Evolutionary conservation across 306 rosid species (phyloP).

Genomic region (Quercus glauca): DNA sequence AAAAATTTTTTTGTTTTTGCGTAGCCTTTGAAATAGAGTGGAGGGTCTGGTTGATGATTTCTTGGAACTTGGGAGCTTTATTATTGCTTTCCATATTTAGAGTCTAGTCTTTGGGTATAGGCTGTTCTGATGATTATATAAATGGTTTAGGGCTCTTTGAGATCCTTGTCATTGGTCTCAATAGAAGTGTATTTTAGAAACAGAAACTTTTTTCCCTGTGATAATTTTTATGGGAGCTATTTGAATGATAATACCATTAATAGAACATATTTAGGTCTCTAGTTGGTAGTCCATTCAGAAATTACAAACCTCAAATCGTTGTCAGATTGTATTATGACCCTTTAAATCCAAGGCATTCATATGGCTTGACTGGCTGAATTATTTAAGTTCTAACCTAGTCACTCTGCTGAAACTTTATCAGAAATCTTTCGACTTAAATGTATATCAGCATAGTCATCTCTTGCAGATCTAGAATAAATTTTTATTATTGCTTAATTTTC

Average conservation of each 20-base stretch:
- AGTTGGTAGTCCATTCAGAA: background rate
- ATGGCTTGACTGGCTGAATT: background rate
- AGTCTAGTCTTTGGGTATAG: background rate
- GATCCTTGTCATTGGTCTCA: background rate
- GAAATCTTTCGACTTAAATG: background rate
- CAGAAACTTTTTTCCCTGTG: background rate
- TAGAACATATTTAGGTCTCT: background rate
- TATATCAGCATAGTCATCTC: background rate
- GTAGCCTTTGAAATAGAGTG: background rate
- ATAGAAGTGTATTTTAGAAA: background rate
- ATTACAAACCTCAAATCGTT: background rate
- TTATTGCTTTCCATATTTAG: background rate
- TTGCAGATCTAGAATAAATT: background rate
- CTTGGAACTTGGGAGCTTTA: background rate
- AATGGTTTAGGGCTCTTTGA: background rate
- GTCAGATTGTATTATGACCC: background rate
- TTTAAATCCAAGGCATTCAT: background rate
- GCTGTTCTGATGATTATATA: background rate
- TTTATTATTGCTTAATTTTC: background rate
- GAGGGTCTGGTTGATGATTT: background rate
- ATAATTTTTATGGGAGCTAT: background rate
- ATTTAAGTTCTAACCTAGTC: background rate
- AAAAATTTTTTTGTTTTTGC: background rate
- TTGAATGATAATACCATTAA: background rate
- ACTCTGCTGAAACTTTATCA: background rate